phyloP scores from a whole-genome alignment of 2,329 filamentous ascomycete genomes.

The Venturia effusa region DNA sequence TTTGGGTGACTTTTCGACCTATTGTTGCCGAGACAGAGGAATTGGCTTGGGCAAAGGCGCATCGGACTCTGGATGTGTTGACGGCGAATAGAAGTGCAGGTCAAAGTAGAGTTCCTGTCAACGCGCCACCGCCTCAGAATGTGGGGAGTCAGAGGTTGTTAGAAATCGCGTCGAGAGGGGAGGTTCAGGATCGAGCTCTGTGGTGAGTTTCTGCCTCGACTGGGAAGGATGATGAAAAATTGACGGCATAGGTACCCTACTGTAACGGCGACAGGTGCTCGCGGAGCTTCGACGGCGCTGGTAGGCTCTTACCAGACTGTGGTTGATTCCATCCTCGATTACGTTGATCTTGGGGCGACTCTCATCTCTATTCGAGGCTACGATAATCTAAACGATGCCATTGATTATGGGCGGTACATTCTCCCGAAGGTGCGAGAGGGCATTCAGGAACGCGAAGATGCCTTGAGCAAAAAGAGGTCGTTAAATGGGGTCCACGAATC shows the following conservation, averaged over 20 bases:
- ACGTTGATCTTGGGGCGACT: conserved; percentile 45
- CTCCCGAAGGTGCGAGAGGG: conserved; percentile 38
- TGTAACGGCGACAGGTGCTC: conserved; percentile 49
- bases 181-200: conserved; percentile 50
- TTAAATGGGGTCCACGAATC: neutral
- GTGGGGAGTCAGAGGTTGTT: conserved; percentile 48
- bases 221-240: neutral
- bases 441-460: conserved; percentile 18
- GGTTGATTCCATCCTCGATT: conserved; percentile 44
- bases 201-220: conserved; percentile 27
- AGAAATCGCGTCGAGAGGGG: conserved; percentile 44
- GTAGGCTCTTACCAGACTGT: conserved; percentile 45
- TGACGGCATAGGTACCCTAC: conserved; percentile 37
- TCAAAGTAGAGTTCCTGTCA: conserved; percentile 12
- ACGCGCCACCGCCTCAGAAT: conserved; percentile 40
- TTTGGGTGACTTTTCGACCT: conserved; percentile 55
- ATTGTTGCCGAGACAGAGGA: conserved; percentile 52
- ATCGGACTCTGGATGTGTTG: conserved; percentile 43
- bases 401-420: conserved; percentile 48
- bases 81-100: conserved; percentile 28
- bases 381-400: conserved; percentile 48
- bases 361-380: conserved; percentile 51
- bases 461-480: neutral
- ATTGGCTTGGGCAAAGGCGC: conserved; percentile 50
- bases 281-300: conserved; percentile 48